Conservation (phyloP, 192 early-diverging fungal genomes). For the Coemansia sp. region DNA sequence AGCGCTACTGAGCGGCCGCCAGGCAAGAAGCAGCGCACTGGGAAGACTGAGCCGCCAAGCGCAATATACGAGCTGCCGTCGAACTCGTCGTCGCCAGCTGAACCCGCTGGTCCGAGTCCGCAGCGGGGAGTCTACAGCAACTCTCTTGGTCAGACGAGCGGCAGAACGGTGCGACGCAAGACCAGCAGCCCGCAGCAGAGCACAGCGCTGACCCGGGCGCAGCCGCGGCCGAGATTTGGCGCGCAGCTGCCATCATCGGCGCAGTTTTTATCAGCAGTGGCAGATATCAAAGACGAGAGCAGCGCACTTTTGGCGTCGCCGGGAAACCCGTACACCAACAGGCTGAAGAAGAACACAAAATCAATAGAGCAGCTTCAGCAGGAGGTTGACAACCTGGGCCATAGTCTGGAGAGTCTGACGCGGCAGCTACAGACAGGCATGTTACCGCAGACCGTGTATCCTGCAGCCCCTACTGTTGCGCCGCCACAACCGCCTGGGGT, state of each 20-base stretch:
- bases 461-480: neutral
- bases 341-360: constrained; percentile 19
- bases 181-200: constrained; percentile 10
- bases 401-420: constrained; percentile 9
- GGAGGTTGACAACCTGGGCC: neutral
- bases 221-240: constrained; percentile 9
- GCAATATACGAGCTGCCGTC: constrained; percentile 23
- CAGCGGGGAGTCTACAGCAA: neutral
- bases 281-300: neutral
- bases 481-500: neutral
- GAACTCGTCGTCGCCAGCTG: constrained; percentile 10
- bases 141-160: neutral
- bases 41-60: neutral
- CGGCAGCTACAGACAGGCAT: constrained; percentile 16
- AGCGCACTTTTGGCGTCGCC: constrained; percentile 7
- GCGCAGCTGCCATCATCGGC: constrained; percentile 7
- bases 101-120: neutral
- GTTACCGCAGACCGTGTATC: neutral
- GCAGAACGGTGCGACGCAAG: constrained; percentile 20
- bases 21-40: constrained; percentile 24
- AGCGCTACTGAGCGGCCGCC: constrained; percentile 19
- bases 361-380: constrained; percentile 34
- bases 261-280: neutral
- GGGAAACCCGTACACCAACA: neutral
- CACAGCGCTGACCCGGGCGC: constrained; percentile 29